Evolutionary conservation across 2,329 filamentous ascomycete genomes (phyloP).

Genomic region (Westerdykella sp.): DNA sequence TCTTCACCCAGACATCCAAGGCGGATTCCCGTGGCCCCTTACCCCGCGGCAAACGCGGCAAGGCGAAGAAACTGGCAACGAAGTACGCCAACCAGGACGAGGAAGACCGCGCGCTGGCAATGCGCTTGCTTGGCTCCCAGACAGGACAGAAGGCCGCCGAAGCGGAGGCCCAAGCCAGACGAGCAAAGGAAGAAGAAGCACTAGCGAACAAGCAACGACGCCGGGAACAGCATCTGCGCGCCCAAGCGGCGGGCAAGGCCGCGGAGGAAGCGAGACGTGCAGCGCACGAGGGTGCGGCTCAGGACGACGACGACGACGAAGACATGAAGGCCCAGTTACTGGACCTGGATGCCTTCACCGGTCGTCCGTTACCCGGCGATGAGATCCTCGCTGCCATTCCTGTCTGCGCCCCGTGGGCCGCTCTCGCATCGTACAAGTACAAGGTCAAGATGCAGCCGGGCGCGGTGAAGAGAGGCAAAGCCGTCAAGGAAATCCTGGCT

Average conservation of each 20-base stretch:
- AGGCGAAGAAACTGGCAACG: slow-evolving; percentile 77
- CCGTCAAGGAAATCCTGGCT: slow-evolving; percentile 81
- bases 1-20: slow-evolving; percentile 24
- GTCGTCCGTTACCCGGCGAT: slow-evolving; percentile 72
- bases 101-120: slow-evolving; percentile 77
- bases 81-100: slow-evolving; percentile 96
- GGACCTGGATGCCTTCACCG: slow-evolving; percentile 64
- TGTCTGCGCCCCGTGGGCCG: slow-evolving; percentile 58
- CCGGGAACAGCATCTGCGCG: slow-evolving; percentile 70
- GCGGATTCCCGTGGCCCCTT: slow-evolving; percentile 22
- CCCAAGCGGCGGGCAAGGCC: slow-evolving; percentile 68
- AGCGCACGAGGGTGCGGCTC: slow-evolving; percentile 23
- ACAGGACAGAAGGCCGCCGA: slow-evolving; percentile 64
- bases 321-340: slow-evolving; percentile 40
- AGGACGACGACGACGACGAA: slow-evolving; percentile 50
- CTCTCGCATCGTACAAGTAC: slow-evolving; percentile 71
- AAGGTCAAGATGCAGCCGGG: slow-evolving; percentile 93
- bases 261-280: slow-evolving; percentile 63
- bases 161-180: slow-evolving; percentile 55
- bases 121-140: slow-evolving; percentile 76
- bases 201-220: slow-evolving; percentile 68
- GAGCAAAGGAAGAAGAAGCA: slow-evolving; percentile 63
- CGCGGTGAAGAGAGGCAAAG: slow-evolving; percentile 85
- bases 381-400: slow-evolving; percentile 65
- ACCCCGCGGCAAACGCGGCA: slow-evolving; percentile 68